A percentile compares a stretch with the other conserved stretches of the same genome.
These are phyloP conservation scores for Yamadazyma scolyti DNA, from an alignment of 805 yeast genomes.

Conservation along the genomic window DNA sequence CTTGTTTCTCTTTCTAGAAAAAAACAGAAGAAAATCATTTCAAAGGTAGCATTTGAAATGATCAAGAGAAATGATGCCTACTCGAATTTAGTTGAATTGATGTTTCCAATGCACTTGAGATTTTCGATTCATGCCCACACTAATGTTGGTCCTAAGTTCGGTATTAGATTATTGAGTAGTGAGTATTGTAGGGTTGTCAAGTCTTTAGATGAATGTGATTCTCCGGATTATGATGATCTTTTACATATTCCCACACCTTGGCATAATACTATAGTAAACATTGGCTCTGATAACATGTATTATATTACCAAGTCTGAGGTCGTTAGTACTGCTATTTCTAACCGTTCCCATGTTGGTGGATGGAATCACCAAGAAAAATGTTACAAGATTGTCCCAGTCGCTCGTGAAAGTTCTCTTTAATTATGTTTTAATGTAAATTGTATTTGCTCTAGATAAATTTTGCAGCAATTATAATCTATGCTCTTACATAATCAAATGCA, in stretches of 20 bases:
- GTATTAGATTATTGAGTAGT: constrained; percentile 45
- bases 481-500: too few relatives aligned
- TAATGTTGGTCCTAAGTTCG: constrained; percentile 59
- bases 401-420: constrained; percentile 1
- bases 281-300: constrained; percentile 29
- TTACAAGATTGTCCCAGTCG: constrained; percentile 3
- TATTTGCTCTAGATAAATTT: too few relatives aligned
- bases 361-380: constrained; percentile 18
- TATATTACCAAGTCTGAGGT: constrained; percentile 20
- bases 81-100: constrained; percentile 56
- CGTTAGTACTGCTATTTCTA: constrained; percentile 14
- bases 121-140: constrained; percentile 61
- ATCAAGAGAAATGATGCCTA: constrained; percentile 62
- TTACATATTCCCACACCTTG: constrained; percentile 66
- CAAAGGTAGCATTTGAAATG: constrained; percentile 61
- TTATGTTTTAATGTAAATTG: neutral
- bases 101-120: constrained; percentile 58
- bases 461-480: too few relatives aligned
- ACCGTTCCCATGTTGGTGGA: constrained; percentile 16
- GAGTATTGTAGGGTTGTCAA: constrained; percentile 44
- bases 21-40: constrained; percentile 46
- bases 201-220: constrained; percentile 36
- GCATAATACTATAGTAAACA: constrained; percentile 53
- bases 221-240: constrained; percentile 46
- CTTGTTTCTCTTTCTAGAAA: constrained; percentile 41